phyloP scores from a whole-genome alignment of 1,284 basidiomycete species.

The Sporisorium graminicola region DNA sequence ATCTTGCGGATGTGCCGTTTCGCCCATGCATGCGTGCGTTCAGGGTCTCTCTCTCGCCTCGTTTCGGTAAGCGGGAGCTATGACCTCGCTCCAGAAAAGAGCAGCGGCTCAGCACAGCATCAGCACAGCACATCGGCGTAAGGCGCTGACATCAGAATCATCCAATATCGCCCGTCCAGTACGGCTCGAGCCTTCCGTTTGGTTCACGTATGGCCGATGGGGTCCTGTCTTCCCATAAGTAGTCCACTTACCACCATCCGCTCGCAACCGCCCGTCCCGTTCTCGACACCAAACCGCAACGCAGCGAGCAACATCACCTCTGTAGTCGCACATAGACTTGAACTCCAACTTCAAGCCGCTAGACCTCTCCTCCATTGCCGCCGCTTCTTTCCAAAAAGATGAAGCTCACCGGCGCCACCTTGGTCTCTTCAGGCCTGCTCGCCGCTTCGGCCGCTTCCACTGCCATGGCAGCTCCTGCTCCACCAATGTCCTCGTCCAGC shows the following conservation, averaged over 20 bases:
- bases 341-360: not conserved
- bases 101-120: not conserved
- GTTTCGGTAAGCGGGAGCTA: not conserved
- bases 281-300: not conserved
- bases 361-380: not conserved
- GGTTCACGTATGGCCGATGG: not conserved
- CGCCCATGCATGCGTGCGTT: not conserved
- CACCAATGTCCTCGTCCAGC: slow-evolving; percentile 4
- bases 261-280: not conserved
- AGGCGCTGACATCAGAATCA: slow-evolving; percentile 15
- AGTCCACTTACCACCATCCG: not conserved
- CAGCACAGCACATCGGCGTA: not conserved
- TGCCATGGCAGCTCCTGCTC: slow-evolving; percentile 19
- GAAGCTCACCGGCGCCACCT: slow-evolving; percentile 31
- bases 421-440: slow-evolving; percentile 31
- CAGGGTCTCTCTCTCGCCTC: not conserved
- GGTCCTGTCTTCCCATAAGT: not conserved
- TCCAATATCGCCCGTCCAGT: not conserved
- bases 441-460: slow-evolving; percentile 35
- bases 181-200: not conserved
- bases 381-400: slow-evolving; percentile 13
- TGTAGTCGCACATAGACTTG: not conserved
- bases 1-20: slow-evolving; percentile 3
- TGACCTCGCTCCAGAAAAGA: slow-evolving; percentile 2
- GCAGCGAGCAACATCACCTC: not conserved